These are phyloP conservation scores for Cyberlindnera maritima DNA, from an alignment of 805 yeast genomes.

Conservation along the genomic window DNA sequence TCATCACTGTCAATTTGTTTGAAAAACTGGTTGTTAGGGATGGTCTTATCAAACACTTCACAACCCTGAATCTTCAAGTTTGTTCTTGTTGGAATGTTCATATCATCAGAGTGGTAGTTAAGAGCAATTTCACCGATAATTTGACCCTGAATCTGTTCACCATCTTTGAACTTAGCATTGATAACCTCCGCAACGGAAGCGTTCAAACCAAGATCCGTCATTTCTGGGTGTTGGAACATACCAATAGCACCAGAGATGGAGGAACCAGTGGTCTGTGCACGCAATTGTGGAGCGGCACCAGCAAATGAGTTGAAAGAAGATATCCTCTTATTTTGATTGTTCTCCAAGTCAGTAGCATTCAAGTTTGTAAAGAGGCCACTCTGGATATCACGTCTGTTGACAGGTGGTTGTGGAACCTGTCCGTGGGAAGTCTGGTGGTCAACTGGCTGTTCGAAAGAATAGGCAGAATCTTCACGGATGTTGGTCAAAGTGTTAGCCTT, in stretches of 20 bases:
- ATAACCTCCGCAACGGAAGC: constrained; percentile 85
- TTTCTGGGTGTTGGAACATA: constrained; percentile 48
- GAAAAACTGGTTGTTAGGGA: constrained; percentile 53
- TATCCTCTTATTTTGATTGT: constrained; percentile 25
- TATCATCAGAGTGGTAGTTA: constrained; percentile 47
- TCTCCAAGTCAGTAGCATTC: constrained; percentile 34
- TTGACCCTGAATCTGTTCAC: constrained; percentile 55
- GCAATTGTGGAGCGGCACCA: constrained; percentile 32
- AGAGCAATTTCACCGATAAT: constrained; percentile 86
- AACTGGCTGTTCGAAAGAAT: constrained; percentile 16
- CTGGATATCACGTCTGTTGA: constrained; percentile 37
- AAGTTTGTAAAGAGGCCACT: constrained; percentile 47
- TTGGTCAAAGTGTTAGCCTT: constrained; percentile 35
- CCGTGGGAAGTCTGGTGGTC: constrained; percentile 15
- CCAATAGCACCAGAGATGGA: constrained; percentile 33
- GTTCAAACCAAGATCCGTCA: constrained; percentile 62
- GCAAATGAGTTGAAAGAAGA: constrained; percentile 26
- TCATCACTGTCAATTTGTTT: constrained; percentile 42
- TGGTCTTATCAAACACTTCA: constrained; percentile 41
- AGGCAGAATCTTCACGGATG: constrained; percentile 32
- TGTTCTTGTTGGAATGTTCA: constrained; percentile 39
- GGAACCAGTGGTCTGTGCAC: constrained; percentile 45
- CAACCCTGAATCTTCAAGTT: constrained; percentile 41
- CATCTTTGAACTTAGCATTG: constrained; percentile 71
- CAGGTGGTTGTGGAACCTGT: constrained; percentile 17